Base-by-base conservation (phyloP, 306 rosid species). In the Cucumis melo region DNA sequence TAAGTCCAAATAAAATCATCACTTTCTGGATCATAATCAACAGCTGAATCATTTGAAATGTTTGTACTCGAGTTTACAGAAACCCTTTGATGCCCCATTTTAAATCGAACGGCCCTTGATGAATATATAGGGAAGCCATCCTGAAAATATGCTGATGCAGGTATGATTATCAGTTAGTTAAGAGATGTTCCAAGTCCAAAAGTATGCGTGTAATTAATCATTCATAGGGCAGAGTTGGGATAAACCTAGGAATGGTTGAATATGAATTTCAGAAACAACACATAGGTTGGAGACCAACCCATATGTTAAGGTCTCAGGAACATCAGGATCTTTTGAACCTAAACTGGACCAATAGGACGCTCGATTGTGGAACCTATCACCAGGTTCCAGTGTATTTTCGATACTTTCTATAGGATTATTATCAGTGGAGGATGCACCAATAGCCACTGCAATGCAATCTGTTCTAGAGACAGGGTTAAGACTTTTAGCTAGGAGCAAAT, bases 261-360 rank as follows among this genome's bases (percentile, higher is more conserved):
- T 34, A 73, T 80, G 82, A 77, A 91, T 87, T 83, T 91, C 96
- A 1, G 85, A 81, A 67, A 91, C 82, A 79, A 87, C 73, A 78
- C 90, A 88, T 38, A 88, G 16, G 61, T 82, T 83, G 57, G 93
- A 39, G 78, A 16, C 23, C 77, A 91, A 80, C 79, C 77, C 77
- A 77, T 91, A 91, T 3, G 84, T 75, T 61, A 91, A 81, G 68
- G 73, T 82, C 84, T 91, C 96, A 1, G 85, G 91, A 82, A 62
- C 71, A 80, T 79, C 59, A 67, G 92, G 85, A 80, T 90, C 85
- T 13, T 73, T 81, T 71, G 84, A 77, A 76, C 96, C 96, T 78
- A 78, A 53, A 79, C 96, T 90, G 17, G 96, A 90, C 96, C 96
- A 90, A 84, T 90, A 90, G 14, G 84, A 88, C 17, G 86, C 82